Percentiles rank a stretch among this genome's conserved stretches.
These are phyloP conservation scores for Saraca asoca DNA, from an alignment of 331 rosid species.

Conservation along the genomic window DNA sequence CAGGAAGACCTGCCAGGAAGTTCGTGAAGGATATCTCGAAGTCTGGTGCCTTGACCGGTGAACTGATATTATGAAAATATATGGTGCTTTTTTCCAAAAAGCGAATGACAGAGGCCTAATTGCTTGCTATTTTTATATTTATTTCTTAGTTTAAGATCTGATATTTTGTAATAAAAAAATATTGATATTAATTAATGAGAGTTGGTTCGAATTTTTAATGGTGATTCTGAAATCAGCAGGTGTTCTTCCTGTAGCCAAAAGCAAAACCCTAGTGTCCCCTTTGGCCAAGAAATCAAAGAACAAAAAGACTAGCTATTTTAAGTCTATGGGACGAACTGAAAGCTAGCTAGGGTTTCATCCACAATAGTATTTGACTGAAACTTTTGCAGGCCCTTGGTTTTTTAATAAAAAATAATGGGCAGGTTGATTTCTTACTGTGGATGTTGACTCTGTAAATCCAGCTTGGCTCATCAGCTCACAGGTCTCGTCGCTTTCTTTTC, in stretches of 20 bases:
- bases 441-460: constrained; percentile 50
- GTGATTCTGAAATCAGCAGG: constrained; percentile 38
- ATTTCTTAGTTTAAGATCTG: not conserved
- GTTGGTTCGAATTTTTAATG: constrained; percentile 41
- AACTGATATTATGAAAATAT: constrained; percentile 30
- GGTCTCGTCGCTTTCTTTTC: constrained; percentile 41
- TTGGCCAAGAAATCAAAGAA: no score
- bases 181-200: constrained; percentile 1
- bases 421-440: constrained; percentile 47
- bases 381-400: constrained; percentile 40
- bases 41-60: constrained; percentile 25
- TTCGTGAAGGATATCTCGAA: constrained; percentile 29
- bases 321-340: constrained; percentile 2
- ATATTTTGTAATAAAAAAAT: constrained; percentile 1
- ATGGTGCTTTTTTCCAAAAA: not conserved
- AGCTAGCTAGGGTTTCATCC: constrained; percentile 52
- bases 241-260: constrained; percentile 30
- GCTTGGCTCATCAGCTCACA: constrained; percentile 36
- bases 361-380: constrained; percentile 38
- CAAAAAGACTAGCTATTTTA: constrained; percentile 18
- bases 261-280: constrained; percentile 41
- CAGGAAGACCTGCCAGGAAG: constrained; percentile 21
- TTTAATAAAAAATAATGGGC: constrained; percentile 35
- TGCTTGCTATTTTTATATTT: not conserved
- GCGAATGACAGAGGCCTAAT: constrained; percentile 3